phyloP scores from a whole-genome alignment of 2,329 filamentous ascomycete species.

The Verticillium nonalfalfae region DNA sequence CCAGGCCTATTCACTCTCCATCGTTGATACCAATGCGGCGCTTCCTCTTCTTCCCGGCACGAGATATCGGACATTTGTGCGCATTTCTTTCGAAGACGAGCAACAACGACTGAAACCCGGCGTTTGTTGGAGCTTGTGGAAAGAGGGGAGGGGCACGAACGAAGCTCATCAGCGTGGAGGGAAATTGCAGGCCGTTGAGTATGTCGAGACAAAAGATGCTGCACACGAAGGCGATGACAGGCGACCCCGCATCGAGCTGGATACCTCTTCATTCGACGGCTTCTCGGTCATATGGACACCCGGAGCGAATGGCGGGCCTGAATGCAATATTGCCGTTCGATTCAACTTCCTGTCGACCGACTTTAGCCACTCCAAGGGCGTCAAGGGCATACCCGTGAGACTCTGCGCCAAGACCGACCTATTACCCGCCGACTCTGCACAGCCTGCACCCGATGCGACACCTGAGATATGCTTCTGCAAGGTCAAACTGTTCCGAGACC shows the following conservation, averaged over 20 bases:
- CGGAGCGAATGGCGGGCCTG: constrained; percentile 57
- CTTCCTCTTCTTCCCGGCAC: constrained; percentile 52
- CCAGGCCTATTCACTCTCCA: constrained; percentile 82
- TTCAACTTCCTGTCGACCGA: constrained; percentile 99
- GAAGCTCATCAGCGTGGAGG: constrained; percentile 92
- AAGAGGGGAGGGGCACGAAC: constrained; percentile 90
- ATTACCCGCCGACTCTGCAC: constrained; percentile 45
- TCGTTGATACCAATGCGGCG: constrained; percentile 68
- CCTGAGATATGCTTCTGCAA: constrained; percentile 88
- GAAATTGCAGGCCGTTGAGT: constrained; percentile 91
- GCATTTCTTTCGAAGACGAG: constrained; percentile 96
- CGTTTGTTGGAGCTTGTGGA: constrained; percentile 85
- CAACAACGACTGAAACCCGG: constrained; percentile 80
- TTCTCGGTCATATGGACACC: constrained; percentile 89
- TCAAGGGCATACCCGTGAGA: constrained; percentile 93
- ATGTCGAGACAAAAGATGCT: constrained; percentile 60
- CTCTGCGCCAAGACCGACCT: constrained; percentile 85
- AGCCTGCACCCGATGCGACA: constrained; percentile 35
- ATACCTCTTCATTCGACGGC: constrained; percentile 81
- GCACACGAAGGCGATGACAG: constrained; percentile 57
- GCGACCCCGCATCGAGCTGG: constrained; percentile 62
- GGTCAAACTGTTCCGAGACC: constrained; percentile 93
- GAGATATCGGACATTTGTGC: constrained; percentile 82
- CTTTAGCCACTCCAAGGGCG: constrained; percentile 97
- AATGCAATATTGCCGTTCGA: constrained; percentile 83